A percentile compares a stretch with the other conserved stretches of the same genome.
phyloP scores from a whole-genome alignment of 2,329 filamentous ascomycete genomes.

The Clonostachys rhizophaga region DNA sequence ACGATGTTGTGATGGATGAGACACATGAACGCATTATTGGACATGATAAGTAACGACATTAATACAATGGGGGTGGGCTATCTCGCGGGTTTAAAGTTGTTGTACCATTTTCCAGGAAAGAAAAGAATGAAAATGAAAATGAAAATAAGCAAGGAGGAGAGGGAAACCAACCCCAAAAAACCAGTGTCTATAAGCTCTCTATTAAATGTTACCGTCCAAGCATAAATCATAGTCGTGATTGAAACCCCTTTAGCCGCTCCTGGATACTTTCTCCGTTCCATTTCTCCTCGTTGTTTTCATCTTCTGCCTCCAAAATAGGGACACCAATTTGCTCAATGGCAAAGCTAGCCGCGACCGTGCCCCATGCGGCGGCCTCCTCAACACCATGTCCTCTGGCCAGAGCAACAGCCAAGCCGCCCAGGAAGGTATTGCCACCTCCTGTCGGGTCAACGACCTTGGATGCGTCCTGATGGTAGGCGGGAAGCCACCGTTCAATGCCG shows the following conservation, averaged over 20 bases:
- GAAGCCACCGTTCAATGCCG: conserved; percentile 69
- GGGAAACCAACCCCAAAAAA: too few relatives aligned
- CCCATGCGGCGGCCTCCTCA: conserved; percentile 72
- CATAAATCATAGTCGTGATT: conserved; percentile 25
- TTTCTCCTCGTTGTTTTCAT: conserved; percentile 41
- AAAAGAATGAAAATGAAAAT: too few relatives aligned
- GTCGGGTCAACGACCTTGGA: conserved; percentile 80
- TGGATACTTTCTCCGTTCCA: conserved; percentile 57
- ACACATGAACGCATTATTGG: too few relatives aligned
- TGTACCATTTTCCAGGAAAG: too few relatives aligned
- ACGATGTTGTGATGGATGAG: too few relatives aligned
- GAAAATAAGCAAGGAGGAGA: too few relatives aligned
- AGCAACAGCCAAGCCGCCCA: conserved; percentile 56
- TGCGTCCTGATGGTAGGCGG: conserved; percentile 61
- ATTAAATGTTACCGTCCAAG: too few relatives aligned
- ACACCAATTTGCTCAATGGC: conserved; percentile 93
- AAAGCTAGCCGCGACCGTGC: conserved; percentile 80
- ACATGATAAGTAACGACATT: too few relatives aligned
- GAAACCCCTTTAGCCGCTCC: conserved; percentile 47
- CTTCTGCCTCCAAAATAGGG: conserved; percentile 49
- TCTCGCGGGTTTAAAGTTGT: too few relatives aligned
- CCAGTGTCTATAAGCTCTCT: too few relatives aligned
- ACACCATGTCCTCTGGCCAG: conserved; percentile 55
- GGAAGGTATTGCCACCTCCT: conserved; percentile 87
- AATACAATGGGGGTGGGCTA: too few relatives aligned